Base-by-base conservation (phyloP, 164 flowering plant species). In the Dillenia suffruticosa region DNA sequence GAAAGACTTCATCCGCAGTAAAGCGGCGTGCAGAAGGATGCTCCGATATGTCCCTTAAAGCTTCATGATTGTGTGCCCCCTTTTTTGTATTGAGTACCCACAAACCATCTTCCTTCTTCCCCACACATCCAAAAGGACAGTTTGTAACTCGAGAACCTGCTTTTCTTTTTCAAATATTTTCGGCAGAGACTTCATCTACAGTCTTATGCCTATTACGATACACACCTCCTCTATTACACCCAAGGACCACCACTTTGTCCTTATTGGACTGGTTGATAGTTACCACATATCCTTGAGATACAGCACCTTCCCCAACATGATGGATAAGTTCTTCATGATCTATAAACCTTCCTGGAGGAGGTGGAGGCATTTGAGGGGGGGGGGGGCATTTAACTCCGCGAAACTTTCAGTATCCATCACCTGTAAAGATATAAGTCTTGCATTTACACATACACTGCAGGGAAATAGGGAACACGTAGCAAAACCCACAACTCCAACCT, bases 11-110 rank as follows among this genome's bases (percentile, higher is more conserved):
- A 51, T 61, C 72, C 74, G 75, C 76, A 9, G 76, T 51, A 54
- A 79, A 77, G 17, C 86, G 81, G 52, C 83, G 81, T 51, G 71
- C 68, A 67, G 77, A 71, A 22, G 86, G 83, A 58, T 79, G 86
- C 13, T 72, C 80, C 1, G 78, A 66, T 8, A 77, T 65, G 65
- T 77, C 81, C 56, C 61, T 68, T 22, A 74, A 57, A 2, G 86
- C 74, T 22, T 79, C 83, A 68, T 82, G 86, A 57, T 82, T 82
- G 51, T 82, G 86, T 10, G 68, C 68, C 17, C 74, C 82, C 58
- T 79, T 79, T 67, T 69, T 77, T 16, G 79, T 60, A 1, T 59
- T 54, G 58, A 82, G 75, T 9, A 65, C 68, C 83, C 86, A 82
- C 69, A 72, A 61, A 22, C 78, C 80, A 58, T 75, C 80, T 50